Evolutionary conservation across 495 filamentous ascomycete genomes (phyloP).

Genomic region (Cryomyces minteri): DNA sequence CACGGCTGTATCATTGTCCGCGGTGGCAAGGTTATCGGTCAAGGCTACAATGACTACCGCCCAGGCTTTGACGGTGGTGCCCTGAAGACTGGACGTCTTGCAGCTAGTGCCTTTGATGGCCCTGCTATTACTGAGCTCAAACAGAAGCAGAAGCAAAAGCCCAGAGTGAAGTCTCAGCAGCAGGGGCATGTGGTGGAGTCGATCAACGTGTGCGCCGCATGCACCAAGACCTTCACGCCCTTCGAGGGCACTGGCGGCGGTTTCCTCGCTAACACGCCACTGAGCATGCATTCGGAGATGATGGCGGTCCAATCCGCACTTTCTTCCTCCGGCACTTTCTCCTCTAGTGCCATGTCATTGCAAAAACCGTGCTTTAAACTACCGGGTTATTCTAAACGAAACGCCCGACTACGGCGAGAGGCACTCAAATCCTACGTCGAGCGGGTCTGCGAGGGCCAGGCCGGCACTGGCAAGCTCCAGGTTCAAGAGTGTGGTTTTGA

Average conservation of each 20-base stretch:
- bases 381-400: constrained; percentile 28
- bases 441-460: constrained; percentile 19
- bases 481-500: constrained; percentile 31
- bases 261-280: constrained; percentile 19
- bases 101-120: constrained; percentile 13
- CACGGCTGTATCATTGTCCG: constrained; percentile 32
- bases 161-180: constrained; percentile 8
- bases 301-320: constrained; percentile 35
- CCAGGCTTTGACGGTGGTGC: constrained; percentile 28
- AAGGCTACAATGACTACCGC: constrained; percentile 29
- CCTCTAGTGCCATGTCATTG: constrained; percentile 21
- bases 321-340: constrained; percentile 22
- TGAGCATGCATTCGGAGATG: constrained; percentile 36
- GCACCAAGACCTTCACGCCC: constrained; percentile 9
- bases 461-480: constrained; percentile 13
- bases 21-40: constrained; percentile 32
- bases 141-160: constrained; percentile 23
- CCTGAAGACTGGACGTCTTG: constrained; percentile 27
- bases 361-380: constrained; percentile 32
- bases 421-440: constrained; percentile 26
- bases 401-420: constrained; percentile 21
- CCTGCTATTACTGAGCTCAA: constrained; percentile 13
- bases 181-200: background rate
- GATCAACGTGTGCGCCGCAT: background rate
- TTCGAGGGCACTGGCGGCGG: constrained; percentile 16